A percentile compares a stretch with the other conserved stretches of the same genome.
Conservation (phyloP, 306 rosid species). For the Quercus berberidifolia region DNA sequence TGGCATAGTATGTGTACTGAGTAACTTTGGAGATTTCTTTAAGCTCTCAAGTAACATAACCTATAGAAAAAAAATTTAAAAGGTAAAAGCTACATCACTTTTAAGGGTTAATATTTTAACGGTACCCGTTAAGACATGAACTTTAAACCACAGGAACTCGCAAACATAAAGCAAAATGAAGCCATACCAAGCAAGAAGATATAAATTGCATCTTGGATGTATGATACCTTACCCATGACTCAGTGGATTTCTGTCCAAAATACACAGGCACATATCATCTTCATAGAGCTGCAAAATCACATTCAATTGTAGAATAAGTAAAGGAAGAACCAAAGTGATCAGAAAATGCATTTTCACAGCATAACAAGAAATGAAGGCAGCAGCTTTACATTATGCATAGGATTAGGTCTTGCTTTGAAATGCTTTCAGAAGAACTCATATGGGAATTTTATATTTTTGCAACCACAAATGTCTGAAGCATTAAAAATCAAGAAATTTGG, state of each 20-base stretch:
- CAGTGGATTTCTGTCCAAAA: conserved; percentile 81
- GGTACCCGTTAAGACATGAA: background rate
- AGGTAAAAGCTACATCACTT: background rate
- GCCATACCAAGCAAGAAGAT: conserved; percentile 3
- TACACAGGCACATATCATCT: conserved; percentile 84
- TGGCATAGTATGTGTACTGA: background rate
- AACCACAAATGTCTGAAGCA: too few species aligned
- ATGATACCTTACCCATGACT: conserved; percentile 97
- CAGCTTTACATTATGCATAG: background rate
- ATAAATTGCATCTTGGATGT: conserved; percentile 30
- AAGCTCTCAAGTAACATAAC: background rate
- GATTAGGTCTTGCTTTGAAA: background rate
- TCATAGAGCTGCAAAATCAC: conserved; percentile 73
- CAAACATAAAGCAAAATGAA: conserved; percentile 11
- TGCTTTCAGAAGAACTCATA: background rate
- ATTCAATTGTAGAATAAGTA: conserved; percentile 6
- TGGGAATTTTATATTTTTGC: too few species aligned
- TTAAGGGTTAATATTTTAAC: background rate
- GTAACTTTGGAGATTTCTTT: background rate
- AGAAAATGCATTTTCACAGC: conserved; percentile 6
- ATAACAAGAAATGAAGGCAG: conserved; percentile 1
- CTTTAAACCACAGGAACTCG: background rate
- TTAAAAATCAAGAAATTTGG: too few species aligned
- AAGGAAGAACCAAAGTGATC: conserved; percentile 10
- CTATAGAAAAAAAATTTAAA: background rate